Base-by-base conservation (phyloP, 1,284 basidiomycete genomes). In the Porodaedalea pini region DNA sequence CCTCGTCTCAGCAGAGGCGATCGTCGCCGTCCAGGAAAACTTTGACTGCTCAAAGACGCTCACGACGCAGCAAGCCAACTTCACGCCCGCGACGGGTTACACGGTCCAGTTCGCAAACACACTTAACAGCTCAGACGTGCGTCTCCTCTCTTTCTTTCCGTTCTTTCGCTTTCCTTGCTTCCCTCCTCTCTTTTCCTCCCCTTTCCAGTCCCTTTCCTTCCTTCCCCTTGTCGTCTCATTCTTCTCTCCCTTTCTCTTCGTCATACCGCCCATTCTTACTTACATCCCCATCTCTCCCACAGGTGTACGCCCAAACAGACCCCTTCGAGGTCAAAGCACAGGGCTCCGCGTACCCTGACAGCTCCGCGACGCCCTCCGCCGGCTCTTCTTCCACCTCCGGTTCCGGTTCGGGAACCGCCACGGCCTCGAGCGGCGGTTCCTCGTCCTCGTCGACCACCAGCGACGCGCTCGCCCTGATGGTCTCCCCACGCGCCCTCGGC, bases 311-410 rank as follows among this genome's bases (percentile, higher is more conserved):
- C 21, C 67, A 70, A 43, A 87, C 86, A 29, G 62, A 79, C 56
- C 65, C 71, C 8, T 91, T 91, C 70, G 82, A 86, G 68, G 80
- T 92, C 72, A 86, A 86, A 68, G 65, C 85, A 11, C 63, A 73
- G 40, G 82, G 82, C 51, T 77, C 88, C 11, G 8, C 75, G 6
- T 92, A 88, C 70, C 86, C 88, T 17, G 65, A 77, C 13, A 62
- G 75, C 2, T 61, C 67, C 2, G 67, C 76, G 19, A 68, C 75
- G 15, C 70, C 75, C 19, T 64, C 69, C 2, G 63, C 64, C 40
- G 49, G 41, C 45, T 56, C 54, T 21, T 25, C 57, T 23, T 31
- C 59, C 36, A 57, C 63, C 29, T 67, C 70, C 45, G 43, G 56
- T 59, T 29, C 62, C 61, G 64, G 58, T 4, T 64, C 73, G 15